These are phyloP conservation scores for Apium graveolens DNA, from an alignment of 129 eudicot genomes.

Conservation along the genomic window DNA sequence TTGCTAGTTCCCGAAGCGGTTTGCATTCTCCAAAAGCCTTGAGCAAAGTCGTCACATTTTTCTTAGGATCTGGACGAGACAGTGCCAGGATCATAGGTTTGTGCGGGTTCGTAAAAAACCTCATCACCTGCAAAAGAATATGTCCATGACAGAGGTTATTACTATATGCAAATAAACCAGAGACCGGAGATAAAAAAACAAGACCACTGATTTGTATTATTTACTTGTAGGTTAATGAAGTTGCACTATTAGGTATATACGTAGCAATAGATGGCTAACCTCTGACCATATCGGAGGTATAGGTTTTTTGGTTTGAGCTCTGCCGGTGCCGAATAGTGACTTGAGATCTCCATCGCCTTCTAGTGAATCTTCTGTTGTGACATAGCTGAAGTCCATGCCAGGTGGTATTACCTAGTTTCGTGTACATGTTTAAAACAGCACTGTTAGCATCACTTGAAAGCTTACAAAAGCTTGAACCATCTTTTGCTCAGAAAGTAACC, in stretches of 20 bases:
- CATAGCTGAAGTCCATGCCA: conserved; percentile 87
- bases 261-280: conserved; percentile 29
- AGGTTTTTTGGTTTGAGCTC: conserved; percentile 43
- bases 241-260: not conserved
- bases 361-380: conserved; percentile 42
- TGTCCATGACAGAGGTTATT: not conserved
- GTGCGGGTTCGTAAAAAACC: conserved; percentile 79
- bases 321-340: conserved; percentile 53
- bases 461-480: no score
- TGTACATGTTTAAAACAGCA: conserved; percentile 8
- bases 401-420: conserved; percentile 67
- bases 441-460: no score
- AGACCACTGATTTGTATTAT: not conserved
- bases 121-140: conserved; percentile 48
- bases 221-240: no score
- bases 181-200: not conserved
- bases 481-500: no score
- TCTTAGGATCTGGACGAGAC: conserved; percentile 86
- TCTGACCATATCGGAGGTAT: conserved; percentile 80
- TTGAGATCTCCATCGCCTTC: conserved; percentile 62
- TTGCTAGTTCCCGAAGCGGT: conserved; percentile 74
- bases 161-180: not conserved
- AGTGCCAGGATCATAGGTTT: conserved; percentile 84
- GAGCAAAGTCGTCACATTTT: conserved; percentile 70
- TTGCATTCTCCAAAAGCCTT: conserved; percentile 83